phyloP scores from a whole-genome alignment of 2,329 filamentous ascomycete genomes.

The Phyllosticta citrichinensis region DNA sequence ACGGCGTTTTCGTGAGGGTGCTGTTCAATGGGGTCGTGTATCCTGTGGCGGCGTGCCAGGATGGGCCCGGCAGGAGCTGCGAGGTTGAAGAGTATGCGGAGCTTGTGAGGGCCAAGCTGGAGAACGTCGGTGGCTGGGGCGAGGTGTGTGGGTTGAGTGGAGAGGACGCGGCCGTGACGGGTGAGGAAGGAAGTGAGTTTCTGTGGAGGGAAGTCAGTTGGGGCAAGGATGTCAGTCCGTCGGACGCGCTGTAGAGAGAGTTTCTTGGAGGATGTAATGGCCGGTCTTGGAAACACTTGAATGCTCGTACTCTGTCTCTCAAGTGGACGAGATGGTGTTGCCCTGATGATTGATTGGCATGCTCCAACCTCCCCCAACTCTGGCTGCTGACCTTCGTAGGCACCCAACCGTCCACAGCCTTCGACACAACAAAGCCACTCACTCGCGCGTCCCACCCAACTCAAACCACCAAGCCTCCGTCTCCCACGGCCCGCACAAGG shows the following conservation, averaged over 20 bases:
- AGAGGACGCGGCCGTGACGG: conserved; percentile 10
- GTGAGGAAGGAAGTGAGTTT: conserved; percentile 18
- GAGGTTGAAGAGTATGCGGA: conserved; percentile 34
- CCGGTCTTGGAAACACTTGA: too few species aligned
- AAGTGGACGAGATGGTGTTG: too few species aligned
- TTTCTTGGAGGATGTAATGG: too few species aligned
- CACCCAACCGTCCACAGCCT: too few species aligned
- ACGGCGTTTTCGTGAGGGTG: conserved; percentile 23
- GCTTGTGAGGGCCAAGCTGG: conserved; percentile 38
- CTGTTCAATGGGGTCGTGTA: conserved; percentile 55
- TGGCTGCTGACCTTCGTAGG: too few species aligned
- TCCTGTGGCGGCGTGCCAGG: conserved; percentile 28
- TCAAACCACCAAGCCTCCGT: too few species aligned
- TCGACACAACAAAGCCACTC: too few species aligned
- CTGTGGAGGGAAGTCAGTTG: conserved; percentile 12
- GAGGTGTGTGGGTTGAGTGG: conserved; percentile 31
- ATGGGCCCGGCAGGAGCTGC: conserved; percentile 4
- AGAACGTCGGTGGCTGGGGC: conserved; percentile 41
- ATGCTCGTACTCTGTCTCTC: too few species aligned
- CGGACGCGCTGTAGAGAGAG: background rate
- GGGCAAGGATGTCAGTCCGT: background rate
- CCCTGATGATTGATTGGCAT: too few species aligned
- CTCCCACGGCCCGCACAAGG: too few species aligned
- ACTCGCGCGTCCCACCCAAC: too few species aligned
- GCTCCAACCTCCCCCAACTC: too few species aligned